Evolutionary conservation across 805 yeast genomes (phyloP).

Genomic region (Candida sphagnicola): DNA sequence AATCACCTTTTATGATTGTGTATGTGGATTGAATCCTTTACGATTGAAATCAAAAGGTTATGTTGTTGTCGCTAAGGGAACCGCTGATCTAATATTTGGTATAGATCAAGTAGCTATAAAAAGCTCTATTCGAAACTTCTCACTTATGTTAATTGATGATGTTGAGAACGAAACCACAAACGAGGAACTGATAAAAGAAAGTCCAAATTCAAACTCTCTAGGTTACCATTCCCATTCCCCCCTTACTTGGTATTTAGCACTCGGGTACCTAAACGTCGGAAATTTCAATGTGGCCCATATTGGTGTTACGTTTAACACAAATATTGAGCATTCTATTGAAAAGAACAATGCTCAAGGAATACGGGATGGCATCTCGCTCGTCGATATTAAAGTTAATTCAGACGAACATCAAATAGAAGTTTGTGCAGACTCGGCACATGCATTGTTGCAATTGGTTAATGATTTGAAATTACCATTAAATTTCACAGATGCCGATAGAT

Average conservation of each 20-base stretch:
- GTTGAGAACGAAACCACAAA: slow-evolving; percentile 8
- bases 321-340: slow-evolving; percentile 15
- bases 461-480: slow-evolving; percentile 70
- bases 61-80: slow-evolving; percentile 52
- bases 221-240: slow-evolving; percentile 22
- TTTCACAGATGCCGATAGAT: slow-evolving; percentile 59
- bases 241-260: slow-evolving; percentile 31
- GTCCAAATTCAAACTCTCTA: slow-evolving; percentile 1
- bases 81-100: slow-evolving; percentile 42
- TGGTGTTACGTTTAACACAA: slow-evolving; percentile 27
- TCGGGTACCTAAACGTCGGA: slow-evolving; percentile 56
- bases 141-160: slow-evolving; percentile 66
- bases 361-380: slow-evolving; percentile 18
- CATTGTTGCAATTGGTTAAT: slow-evolving; percentile 60
- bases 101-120: slow-evolving; percentile 30
- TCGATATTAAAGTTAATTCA: slow-evolving; percentile 45
- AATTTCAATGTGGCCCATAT: slow-evolving; percentile 35
- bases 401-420: slow-evolving; percentile 49
- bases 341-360: slow-evolving; percentile 17
- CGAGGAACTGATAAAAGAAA: not conserved
- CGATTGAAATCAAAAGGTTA: slow-evolving; percentile 51
- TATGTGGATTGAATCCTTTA: slow-evolving; percentile 62
- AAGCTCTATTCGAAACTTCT: slow-evolving; percentile 46
- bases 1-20: slow-evolving; percentile 46
- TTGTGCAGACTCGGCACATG: slow-evolving; percentile 84